phyloP scores from a whole-genome alignment of 2,329 filamentous ascomycete species.

The Penicillium olsonii region DNA sequence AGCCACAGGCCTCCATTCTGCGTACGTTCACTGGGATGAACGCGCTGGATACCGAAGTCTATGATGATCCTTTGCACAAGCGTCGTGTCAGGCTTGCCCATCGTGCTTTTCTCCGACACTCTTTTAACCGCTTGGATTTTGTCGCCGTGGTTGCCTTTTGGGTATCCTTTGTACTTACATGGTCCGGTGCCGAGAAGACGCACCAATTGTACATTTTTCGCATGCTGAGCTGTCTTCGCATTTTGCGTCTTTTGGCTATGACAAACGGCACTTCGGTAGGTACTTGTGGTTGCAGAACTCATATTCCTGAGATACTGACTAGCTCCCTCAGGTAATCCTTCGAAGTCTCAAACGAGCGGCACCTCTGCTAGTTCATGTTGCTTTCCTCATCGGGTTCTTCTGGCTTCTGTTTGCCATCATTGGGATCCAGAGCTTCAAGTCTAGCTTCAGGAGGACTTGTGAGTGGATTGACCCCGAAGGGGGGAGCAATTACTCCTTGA shows the following conservation, averaged over 20 bases:
- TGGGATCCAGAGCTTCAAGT: constrained; percentile 94
- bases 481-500: constrained; percentile 41
- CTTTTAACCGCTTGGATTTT: constrained; percentile 94
- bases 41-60: constrained; percentile 58
- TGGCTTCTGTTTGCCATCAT: constrained; percentile 97
- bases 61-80: constrained; percentile 70
- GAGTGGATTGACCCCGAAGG: constrained; percentile 70
- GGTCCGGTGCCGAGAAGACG: constrained; percentile 67
- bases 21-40: constrained; percentile 75
- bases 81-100: constrained; percentile 84
- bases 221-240: constrained; percentile 94
- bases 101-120: constrained; percentile 88
- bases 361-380: constrained; percentile 86
- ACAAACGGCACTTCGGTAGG: constrained; percentile 89
- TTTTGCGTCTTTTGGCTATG: constrained; percentile 83
- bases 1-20: constrained; percentile 59
- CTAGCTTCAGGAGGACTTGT: constrained; percentile 74
- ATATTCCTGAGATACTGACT: constrained; percentile 13
- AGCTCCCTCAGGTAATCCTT: constrained; percentile 71
- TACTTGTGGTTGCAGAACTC: constrained; percentile 13
- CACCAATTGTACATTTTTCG: constrained; percentile 85
- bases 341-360: constrained; percentile 94
- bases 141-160: constrained; percentile 93
- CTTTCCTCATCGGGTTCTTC: constrained; percentile 93
- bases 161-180: constrained; percentile 77